phyloP scores from a whole-genome alignment of 129 eudicot genomes.

The Rutidosis leptorrhynchoides region DNA sequence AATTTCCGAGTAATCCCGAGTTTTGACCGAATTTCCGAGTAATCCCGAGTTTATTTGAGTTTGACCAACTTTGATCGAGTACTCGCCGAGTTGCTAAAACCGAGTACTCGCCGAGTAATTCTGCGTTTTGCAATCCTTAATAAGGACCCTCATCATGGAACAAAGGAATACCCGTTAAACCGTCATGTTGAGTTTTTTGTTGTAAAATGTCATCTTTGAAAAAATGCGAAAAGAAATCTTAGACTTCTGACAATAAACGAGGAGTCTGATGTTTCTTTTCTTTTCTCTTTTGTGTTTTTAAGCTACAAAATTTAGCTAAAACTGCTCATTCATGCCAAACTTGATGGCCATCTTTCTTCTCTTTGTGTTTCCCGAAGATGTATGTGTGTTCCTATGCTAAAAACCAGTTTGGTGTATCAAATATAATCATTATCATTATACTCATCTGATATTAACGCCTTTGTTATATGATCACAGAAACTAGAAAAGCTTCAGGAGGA shows the following conservation, averaged over 20 bases:
- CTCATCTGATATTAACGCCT: conserved; percentile 8
- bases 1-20: too few species aligned
- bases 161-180: background rate
- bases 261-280: background rate
- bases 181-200: background rate
- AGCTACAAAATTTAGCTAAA: background rate
- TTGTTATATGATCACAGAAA: conserved; percentile 49
- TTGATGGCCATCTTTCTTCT: background rate
- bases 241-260: background rate
- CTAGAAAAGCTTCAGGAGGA: conserved; percentile 93
- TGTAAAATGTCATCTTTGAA: background rate
- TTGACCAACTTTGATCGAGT: too few species aligned
- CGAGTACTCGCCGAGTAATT: too few species aligned
- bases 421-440: background rate
- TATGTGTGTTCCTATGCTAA: too few species aligned
- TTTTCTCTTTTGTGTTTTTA: background rate
- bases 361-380: too few species aligned
- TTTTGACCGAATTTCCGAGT: too few species aligned
- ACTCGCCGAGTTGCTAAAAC: too few species aligned
- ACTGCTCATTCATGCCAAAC: background rate
- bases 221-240: background rate
- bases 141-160: background rate
- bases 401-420: background rate
- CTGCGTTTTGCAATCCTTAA: too few species aligned
- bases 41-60: too few species aligned